These are phyloP conservation scores for Homolaphlyctis polyrhiza DNA, from an alignment of 371 early-diverging fungal genomes.

Conservation along the genomic window DNA sequence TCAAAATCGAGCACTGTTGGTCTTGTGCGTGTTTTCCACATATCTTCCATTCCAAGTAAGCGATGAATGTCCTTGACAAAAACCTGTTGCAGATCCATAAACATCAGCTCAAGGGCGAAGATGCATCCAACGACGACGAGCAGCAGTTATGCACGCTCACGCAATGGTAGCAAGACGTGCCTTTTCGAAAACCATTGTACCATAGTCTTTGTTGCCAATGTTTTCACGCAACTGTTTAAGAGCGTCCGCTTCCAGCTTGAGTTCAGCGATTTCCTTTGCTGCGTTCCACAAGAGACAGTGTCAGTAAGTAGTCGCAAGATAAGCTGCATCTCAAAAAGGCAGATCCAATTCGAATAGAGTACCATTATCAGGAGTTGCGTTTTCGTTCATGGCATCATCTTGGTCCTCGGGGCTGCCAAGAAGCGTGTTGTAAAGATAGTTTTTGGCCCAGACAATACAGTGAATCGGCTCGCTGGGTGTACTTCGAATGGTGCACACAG, in stretches of 20 bases:
- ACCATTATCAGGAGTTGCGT: slow-evolving; percentile 58
- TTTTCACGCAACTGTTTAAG: slow-evolving; percentile 59
- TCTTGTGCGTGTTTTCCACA: slow-evolving; percentile 76
- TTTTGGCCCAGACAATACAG: slow-evolving; percentile 99
- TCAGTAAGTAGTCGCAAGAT: background rate
- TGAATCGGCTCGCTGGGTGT: slow-evolving; percentile 96
- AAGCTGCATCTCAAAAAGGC: background rate
- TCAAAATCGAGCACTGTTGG: slow-evolving; percentile 68
- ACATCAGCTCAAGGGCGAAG: background rate
- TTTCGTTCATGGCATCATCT: slow-evolving; percentile 43
- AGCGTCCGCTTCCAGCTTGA: slow-evolving; percentile 66
- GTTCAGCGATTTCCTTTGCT: slow-evolving; percentile 69
- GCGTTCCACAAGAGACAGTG: no score
- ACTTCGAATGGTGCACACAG: slow-evolving; percentile 97
- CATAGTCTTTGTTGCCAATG: slow-evolving; percentile 59
- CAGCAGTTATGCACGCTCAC: no score
- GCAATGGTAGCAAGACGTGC: no score
- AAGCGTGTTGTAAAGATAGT: slow-evolving; percentile 64
- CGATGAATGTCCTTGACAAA: slow-evolving; percentile 75
- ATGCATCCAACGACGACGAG: slow-evolving; percentile 39
- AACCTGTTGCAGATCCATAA: slow-evolving; percentile 30
- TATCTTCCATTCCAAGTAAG: slow-evolving; percentile 73
- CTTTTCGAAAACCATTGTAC: slow-evolving; percentile 75
- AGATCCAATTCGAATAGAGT: slow-evolving; percentile 7
- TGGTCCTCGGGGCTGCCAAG: slow-evolving; percentile 80